Conservation (phyloP, 2,329 filamentous ascomycete genomes). For the Diatrype stigma region DNA sequence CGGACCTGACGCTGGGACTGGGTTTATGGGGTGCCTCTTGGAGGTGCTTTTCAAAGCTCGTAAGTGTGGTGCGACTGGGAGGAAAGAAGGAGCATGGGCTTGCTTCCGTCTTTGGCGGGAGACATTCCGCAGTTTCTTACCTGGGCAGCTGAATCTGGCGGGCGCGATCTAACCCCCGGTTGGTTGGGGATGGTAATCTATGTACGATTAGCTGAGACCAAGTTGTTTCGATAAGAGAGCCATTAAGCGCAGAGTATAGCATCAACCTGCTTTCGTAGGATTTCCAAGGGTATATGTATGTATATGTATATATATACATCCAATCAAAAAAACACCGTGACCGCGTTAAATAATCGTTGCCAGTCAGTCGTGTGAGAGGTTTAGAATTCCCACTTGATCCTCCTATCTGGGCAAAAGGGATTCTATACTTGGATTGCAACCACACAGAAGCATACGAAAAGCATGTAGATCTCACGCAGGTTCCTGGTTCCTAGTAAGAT, state of each 20-base stretch:
- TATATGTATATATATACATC: not conserved
- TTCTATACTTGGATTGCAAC: no score
- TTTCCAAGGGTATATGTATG: conserved; percentile 1
- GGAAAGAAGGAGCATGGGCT: not conserved
- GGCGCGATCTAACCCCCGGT: not conserved
- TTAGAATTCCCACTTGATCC: no score
- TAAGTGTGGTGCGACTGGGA: not conserved
- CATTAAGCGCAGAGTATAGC: not conserved
- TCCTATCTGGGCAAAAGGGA: no score
- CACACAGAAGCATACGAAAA: not conserved
- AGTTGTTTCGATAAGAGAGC: not conserved
- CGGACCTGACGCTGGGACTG: not conserved
- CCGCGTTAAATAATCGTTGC: no score
- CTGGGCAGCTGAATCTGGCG: not conserved
- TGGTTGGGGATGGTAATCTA: not conserved
- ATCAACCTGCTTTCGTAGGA: conserved; percentile 4
- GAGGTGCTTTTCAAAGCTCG: not conserved
- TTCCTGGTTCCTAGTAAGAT: not conserved
- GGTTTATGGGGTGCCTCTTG: not conserved
- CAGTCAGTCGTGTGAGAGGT: no score
- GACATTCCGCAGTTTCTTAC: not conserved
- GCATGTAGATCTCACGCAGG: not conserved
- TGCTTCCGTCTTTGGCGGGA: not conserved
- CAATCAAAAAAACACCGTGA: no score
- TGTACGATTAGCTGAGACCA: conserved; percentile 2